Base-by-base conservation (phyloP, 108 stramenopile species). In the Skeletonema marinoi region DNA sequence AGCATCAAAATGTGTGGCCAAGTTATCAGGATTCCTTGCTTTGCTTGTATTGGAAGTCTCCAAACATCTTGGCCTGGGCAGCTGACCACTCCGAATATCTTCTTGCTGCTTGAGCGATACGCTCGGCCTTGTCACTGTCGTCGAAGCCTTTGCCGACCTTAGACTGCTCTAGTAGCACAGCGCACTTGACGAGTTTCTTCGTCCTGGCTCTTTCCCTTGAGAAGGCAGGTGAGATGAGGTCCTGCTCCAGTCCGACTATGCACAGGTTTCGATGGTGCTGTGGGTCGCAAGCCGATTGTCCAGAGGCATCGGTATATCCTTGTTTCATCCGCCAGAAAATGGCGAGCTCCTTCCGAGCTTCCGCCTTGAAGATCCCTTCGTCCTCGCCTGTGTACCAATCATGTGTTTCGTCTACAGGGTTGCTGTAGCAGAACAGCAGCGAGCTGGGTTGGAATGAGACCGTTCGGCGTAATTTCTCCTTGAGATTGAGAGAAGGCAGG, bases 231-330 rank as follows among this genome's bases (percentile, higher is more conserved):
- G 62, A 63, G 31, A 63, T 17, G 8, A 63, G 62, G 2, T 63
- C 31, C 62, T 36, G 62, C 32, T 63, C 62, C n/a, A 63, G 62
- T 31, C 62, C 62, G 17, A 51, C 50, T 51, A 51, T 19, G 50
- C 50, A 51, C n/a, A 51, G 19, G 50, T 51, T 51, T 36, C 36
- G 6, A 25, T 25, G 25, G 25, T 25, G 62, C 19, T 39, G 62
- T 13, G 21, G 62, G 62, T 32, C 60, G 25, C 8, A 9, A 36
- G 36, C 36, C 17, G 32, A 35, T 62, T 14, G 60, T 62, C 60
- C 13, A 0, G 25, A 4, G 60, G 60, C 32, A 11, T 11, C 25
- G 25, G 25, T 25, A 25, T 25, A 14, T 21, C 35, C 60, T 32
- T 9, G 14, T 16, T 62, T 62, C 32, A 62, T 32, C 11, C 19